Percentiles rank a stretch among this genome's conserved stretches.
phyloP scores from a whole-genome alignment of 108 stramenopile genomes.

The Nannochloropsis gaditana region DNA sequence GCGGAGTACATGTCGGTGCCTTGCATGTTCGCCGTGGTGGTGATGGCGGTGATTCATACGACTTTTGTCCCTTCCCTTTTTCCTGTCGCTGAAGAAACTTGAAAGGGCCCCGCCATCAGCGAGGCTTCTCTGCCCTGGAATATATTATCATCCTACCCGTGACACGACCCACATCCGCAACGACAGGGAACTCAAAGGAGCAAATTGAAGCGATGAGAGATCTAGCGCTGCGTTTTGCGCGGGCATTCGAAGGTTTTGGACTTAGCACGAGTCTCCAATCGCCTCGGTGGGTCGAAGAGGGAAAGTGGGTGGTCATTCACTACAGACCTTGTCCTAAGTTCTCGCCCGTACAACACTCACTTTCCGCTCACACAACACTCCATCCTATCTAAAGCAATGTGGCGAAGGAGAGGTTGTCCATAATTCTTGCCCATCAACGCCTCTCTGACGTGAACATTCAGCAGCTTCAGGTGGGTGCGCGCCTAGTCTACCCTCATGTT shows the following conservation, averaged over 20 bases:
- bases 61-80: no score
- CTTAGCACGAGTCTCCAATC: not conserved
- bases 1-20: no score
- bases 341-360: not conserved
- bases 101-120: no score
- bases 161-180: no score
- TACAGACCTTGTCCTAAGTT: not conserved
- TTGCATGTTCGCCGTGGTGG: no score
- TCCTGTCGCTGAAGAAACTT: no score
- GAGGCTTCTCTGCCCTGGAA: no score
- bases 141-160: no score
- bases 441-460: not conserved
- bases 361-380: not conserved
- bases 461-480: conserved; percentile 1
- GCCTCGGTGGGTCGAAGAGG: conserved; percentile 9
- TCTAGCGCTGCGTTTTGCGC: conserved; percentile 1
- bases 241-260: conserved; percentile 11
- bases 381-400: not conserved
- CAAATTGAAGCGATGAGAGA: not conserved
- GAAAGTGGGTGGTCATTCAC: not conserved
- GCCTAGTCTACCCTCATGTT: not conserved
- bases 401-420: not conserved
- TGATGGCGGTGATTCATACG: no score
- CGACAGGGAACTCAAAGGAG: no score
- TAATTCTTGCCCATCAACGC: not conserved